These are phyloP conservation scores for Fusarium sp. DNA, from an alignment of 2,329 filamentous ascomycete genomes.

Conservation along the genomic window DNA sequence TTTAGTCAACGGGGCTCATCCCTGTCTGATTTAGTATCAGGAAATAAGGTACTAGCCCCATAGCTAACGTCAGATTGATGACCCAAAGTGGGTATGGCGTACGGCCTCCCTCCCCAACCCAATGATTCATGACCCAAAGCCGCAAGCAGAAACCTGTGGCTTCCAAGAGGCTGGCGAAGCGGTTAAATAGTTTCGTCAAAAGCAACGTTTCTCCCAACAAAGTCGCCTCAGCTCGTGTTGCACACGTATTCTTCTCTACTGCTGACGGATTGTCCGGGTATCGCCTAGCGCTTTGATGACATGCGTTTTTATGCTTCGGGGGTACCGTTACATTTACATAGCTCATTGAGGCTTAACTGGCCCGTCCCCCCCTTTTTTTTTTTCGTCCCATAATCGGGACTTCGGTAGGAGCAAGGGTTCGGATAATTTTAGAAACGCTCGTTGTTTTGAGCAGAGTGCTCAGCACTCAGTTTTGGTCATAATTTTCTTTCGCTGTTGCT, in stretches of 20 bases:
- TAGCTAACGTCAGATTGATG: constrained; percentile 26
- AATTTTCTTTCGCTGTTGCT: not conserved
- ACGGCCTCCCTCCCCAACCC: not conserved
- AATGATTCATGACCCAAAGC: not conserved
- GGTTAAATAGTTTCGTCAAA: not conserved
- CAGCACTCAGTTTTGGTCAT: not conserved
- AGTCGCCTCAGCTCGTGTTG: not conserved
- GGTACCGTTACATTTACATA: constrained; percentile 34
- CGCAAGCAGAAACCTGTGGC: not conserved
- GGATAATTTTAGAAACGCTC: constrained; percentile 12
- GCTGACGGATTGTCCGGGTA: constrained; percentile 10
- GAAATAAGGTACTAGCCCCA: constrained; percentile 21
- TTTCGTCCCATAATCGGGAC: constrained; percentile 18
- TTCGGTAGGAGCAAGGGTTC: constrained; percentile 1
- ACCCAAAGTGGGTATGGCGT: constrained; percentile 6
- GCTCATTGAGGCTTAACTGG: constrained; percentile 24
- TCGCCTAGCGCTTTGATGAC: constrained; percentile 25
- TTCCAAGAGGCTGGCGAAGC: not conserved
- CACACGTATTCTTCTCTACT: not conserved
- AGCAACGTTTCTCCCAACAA: not conserved
- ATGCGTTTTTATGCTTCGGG: constrained; percentile 10
- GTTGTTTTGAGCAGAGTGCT: not conserved
- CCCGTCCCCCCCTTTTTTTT: not conserved
- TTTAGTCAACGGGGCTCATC: constrained; percentile 3
- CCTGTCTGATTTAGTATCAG: constrained; percentile 10